Percentiles rank a stretch among this genome's conserved stretches.
Conservation (phyloP, 2,329 filamentous ascomycete genomes). For the Paraconiothyrium brasiliense region DNA sequence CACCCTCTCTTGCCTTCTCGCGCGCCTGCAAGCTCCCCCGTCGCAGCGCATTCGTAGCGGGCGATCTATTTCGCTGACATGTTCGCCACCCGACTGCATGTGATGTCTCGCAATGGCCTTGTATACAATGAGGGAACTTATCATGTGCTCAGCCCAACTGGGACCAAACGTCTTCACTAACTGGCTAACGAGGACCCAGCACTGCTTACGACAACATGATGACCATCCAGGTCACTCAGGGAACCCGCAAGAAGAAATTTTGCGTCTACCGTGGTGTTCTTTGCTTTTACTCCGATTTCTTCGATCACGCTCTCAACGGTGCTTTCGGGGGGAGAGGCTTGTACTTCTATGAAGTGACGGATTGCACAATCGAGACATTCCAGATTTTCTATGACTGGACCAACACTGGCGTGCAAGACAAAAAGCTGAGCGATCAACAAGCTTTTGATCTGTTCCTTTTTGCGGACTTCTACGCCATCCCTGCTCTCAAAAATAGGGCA, state of each 20-base stretch:
- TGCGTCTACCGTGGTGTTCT: slow-evolving; percentile 14
- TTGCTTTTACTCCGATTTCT: slow-evolving; percentile 20
- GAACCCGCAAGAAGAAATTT: not conserved
- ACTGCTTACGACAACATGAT: too few species aligned
- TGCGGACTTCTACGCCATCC: not conserved
- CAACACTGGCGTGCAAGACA: not conserved
- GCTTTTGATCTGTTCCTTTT: not conserved
- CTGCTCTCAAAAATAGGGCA: not conserved
- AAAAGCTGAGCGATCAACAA: not conserved
- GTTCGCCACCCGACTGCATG: too few species aligned
- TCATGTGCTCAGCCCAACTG: too few species aligned
- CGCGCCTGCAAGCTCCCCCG: too few species aligned
- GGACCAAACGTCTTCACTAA: too few species aligned
- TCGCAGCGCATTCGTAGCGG: too few species aligned
- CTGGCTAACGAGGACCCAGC: too few species aligned
- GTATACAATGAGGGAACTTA: not conserved
- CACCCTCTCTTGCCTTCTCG: too few species aligned
- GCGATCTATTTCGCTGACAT: too few species aligned
- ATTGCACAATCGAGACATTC: not conserved
- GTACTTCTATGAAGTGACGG: not conserved
- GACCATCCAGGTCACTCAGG: too few species aligned
- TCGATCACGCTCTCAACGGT: slow-evolving; percentile 15
- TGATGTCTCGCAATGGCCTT: too few species aligned
- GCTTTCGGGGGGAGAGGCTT: slow-evolving; percentile 1
- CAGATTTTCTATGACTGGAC: slow-evolving; percentile 1